phyloP scores from a whole-genome alignment of 2,329 filamentous ascomycete species.

The Hymenoscyphus infarciens region DNA sequence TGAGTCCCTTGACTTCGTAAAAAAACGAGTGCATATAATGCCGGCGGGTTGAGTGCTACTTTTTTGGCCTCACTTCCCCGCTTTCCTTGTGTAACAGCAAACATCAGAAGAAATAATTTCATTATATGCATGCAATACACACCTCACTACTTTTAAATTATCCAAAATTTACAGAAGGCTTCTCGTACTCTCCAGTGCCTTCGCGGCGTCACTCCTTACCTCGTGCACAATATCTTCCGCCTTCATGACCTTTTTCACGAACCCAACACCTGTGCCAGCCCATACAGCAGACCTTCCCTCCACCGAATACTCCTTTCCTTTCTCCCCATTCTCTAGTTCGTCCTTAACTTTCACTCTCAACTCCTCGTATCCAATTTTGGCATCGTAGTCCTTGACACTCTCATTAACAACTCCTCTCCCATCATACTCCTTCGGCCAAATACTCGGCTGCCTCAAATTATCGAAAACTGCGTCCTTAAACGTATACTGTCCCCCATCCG shows the following conservation, averaged over 20 bases:
- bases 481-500: slow-evolving; percentile 50
- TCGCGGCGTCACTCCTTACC: slow-evolving; percentile 17
- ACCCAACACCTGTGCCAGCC: slow-evolving; percentile 58
- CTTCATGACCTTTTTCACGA: slow-evolving; percentile 48
- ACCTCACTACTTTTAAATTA: neutral
- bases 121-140: neutral
- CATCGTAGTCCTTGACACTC: slow-evolving; percentile 44
- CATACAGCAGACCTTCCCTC: slow-evolving; percentile 57
- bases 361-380: slow-evolving; percentile 39
- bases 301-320: slow-evolving; percentile 47
- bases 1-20: neutral
- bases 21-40: neutral
- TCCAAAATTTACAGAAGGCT: neutral
- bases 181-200: neutral
- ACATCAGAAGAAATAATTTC: neutral
- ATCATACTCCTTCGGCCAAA: slow-evolving; percentile 56
- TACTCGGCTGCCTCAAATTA: slow-evolving; percentile 49
- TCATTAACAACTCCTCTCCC: slow-evolving; percentile 56
- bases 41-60: neutral
- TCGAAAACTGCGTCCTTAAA: slow-evolving; percentile 50
- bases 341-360: slow-evolving; percentile 34
- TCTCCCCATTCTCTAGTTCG: slow-evolving; percentile 42
- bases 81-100: neutral
- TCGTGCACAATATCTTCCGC: slow-evolving; percentile 52
- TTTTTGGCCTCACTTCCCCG: neutral